Conservation (phyloP, 129 eudicot species). For the Saussurea involucrata region DNA sequence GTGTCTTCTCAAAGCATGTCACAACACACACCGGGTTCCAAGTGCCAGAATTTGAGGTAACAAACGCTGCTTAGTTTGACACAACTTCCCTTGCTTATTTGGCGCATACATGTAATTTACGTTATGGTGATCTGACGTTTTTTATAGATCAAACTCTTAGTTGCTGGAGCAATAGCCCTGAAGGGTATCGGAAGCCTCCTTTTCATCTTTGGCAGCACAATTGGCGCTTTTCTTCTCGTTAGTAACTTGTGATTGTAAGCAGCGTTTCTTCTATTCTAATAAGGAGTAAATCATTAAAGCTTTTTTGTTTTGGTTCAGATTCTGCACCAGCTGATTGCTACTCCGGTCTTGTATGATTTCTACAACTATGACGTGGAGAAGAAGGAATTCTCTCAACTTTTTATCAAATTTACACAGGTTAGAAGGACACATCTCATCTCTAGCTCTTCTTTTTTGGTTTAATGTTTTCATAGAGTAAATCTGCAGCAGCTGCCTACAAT, state of each 20-base stretch:
- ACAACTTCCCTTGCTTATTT: not conserved
- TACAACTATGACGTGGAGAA: constrained; percentile 69
- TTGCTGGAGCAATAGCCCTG: constrained; percentile 54
- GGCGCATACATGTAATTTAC: not conserved
- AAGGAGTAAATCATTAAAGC: not conserved
- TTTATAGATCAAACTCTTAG: constrained; percentile 51
- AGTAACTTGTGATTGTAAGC: not conserved
- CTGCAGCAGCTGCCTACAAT: no score
- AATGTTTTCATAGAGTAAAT: not conserved
- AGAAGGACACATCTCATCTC: not conserved
- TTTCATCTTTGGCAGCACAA: constrained; percentile 55
- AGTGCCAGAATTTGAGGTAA: constrained; percentile 58
- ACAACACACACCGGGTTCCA: constrained; percentile 49
- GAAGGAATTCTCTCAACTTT: constrained; percentile 56
- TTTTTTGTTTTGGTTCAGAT: constrained; percentile 28
- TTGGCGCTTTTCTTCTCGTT: constrained; percentile 73
- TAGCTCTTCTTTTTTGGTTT: not conserved
- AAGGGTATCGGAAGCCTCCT: constrained; percentile 70
- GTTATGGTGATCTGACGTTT: not conserved
- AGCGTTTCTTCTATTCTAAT: not conserved
- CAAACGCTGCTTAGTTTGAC: not conserved
- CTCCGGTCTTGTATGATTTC: constrained; percentile 76
- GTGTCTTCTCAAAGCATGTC: constrained; percentile 55
- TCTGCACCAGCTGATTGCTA: constrained; percentile 57
- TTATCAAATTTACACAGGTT: constrained; percentile 67